These are phyloP conservation scores for Coniochaeta hoffmannii DNA, from an alignment of 2,329 filamentous ascomycete genomes.

Conservation along the genomic window DNA sequence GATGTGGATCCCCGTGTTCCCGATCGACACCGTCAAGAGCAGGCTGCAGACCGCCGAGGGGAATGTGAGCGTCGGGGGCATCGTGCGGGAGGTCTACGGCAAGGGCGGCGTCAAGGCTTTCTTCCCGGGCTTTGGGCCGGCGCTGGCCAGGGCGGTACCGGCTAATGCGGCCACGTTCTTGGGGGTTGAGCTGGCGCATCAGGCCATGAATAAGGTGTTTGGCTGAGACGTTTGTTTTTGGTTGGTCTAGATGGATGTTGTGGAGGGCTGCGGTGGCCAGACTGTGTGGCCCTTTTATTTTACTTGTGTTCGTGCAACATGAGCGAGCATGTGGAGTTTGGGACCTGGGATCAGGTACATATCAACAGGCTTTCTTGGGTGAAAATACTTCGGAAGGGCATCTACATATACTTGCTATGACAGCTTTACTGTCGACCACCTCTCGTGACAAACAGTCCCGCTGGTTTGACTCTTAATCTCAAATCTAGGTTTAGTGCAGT, in stretches of 20 bases:
- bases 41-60: slow-evolving; percentile 87
- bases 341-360: not conserved
- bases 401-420: no score
- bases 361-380: not conserved
- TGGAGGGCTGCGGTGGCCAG: not conserved
- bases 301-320: not conserved
- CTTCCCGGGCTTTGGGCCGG: slow-evolving; percentile 93
- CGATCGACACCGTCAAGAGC: slow-evolving; percentile 93
- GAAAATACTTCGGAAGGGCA: not conserved
- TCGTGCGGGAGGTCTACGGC: slow-evolving; percentile 75
- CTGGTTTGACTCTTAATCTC: no score
- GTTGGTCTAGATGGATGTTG: slow-evolving; percentile 6
- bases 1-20: slow-evolving; percentile 99
- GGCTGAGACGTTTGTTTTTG: slow-evolving; percentile 27
- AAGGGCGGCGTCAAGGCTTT: slow-evolving; percentile 83
- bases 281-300: not conserved
- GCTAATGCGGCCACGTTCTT: slow-evolving; percentile 95
- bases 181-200: slow-evolving; percentile 76
- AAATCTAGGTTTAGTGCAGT: no score
- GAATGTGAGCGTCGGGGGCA: slow-evolving; percentile 70
- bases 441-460: no score
- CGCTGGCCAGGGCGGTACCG: slow-evolving; percentile 84
- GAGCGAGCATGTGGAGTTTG: slow-evolving; percentile 3
- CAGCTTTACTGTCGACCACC: no score
- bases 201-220: slow-evolving; percentile 73